Conservation (phyloP, 192 early-diverging fungal genomes). For the Chytriomyces hyalinus region DNA sequence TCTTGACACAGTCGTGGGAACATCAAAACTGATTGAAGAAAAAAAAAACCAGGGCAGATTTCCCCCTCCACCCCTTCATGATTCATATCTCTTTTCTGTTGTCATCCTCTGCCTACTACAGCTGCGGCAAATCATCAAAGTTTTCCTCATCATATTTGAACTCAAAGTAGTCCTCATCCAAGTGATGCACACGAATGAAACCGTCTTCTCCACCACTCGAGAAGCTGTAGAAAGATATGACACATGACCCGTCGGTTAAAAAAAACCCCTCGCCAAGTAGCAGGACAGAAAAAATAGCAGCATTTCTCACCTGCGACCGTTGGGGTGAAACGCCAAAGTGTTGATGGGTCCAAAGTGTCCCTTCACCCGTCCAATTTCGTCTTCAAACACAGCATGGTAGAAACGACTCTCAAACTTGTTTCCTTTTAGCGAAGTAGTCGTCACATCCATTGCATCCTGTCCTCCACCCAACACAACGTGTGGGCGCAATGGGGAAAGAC, state of each 20-base stretch:
- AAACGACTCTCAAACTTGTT: slow-evolving; percentile 97
- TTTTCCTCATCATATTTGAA: slow-evolving; percentile 70
- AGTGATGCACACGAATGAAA: slow-evolving; percentile 94
- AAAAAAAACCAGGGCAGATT: no score
- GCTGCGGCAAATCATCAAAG: slow-evolving; percentile 29
- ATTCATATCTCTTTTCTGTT: no score
- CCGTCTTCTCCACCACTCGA: slow-evolving; percentile 98
- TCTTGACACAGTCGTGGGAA: no score
- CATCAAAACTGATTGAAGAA: no score
- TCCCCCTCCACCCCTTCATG: no score
- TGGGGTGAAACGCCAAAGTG: slow-evolving; percentile 95
- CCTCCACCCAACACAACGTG: slow-evolving; percentile 84
- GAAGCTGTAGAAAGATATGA: slow-evolving; percentile 59
- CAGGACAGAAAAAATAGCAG: slow-evolving; percentile 24
- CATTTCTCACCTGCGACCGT: slow-evolving; percentile 69
- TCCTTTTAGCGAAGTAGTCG: slow-evolving; percentile 83
- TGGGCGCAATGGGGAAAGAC: slow-evolving; percentile 79
- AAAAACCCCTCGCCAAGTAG: slow-evolving; percentile 4
- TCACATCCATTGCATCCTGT: slow-evolving; percentile 98
- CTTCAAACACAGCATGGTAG: slow-evolving; percentile 96
- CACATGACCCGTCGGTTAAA: not conserved
- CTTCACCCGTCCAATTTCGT: slow-evolving; percentile 95
- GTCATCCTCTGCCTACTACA: not conserved
- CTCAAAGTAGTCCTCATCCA: slow-evolving; percentile 93
- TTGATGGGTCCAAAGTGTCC: slow-evolving; percentile 99